A percentile compares a stretch with the other conserved stretches of the same genome.
Conservation (phyloP, 768 basidiomycete genomes). For the Rhodosporidiobolus sp. region DNA sequence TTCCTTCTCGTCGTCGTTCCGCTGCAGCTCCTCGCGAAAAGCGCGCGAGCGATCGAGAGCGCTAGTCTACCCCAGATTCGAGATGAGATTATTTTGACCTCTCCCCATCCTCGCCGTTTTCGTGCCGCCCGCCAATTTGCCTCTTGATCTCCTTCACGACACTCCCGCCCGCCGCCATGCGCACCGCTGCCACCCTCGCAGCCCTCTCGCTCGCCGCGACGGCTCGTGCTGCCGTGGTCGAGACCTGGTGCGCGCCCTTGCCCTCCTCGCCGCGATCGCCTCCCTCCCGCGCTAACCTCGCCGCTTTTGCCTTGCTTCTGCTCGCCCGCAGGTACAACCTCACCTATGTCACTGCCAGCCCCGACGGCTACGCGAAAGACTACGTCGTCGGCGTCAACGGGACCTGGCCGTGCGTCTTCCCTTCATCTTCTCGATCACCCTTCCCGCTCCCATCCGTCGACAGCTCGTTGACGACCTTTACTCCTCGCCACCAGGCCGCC, state of each 20-base stretch:
- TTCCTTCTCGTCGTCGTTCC: too few species aligned
- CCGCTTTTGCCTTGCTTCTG: too few species aligned
- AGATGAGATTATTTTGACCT: too few species aligned
- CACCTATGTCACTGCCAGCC: conserved; percentile 76
- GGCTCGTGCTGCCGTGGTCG: conserved; percentile 2
- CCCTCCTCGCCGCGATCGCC: background rate
- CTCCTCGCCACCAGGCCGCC: conserved; percentile 62
- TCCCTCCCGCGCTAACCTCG: background rate
- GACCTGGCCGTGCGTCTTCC: conserved; percentile 80
- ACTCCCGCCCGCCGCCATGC: background rate
- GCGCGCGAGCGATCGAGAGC: too few species aligned
- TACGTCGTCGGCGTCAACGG: conserved; percentile 79
- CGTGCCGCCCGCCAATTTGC: background rate
- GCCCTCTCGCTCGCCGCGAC: background rate
- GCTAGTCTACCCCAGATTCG: too few species aligned
- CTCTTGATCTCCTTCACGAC: background rate
- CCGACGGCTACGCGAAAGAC: conserved; percentile 72
- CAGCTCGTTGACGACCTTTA: background rate
- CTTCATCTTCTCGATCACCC: too few species aligned
- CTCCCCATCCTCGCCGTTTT: too few species aligned
- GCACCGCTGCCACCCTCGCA: background rate
- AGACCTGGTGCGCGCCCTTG: conserved; percentile 7
- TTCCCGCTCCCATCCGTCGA: background rate
- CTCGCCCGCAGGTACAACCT: conserved; percentile 67
- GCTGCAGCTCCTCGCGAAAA: too few species aligned